A percentile compares a stretch with the other conserved stretches of the same genome.
phyloP scores from a whole-genome alignment of 768 basidiomycete species.

The Pleurotus platypus region DNA sequence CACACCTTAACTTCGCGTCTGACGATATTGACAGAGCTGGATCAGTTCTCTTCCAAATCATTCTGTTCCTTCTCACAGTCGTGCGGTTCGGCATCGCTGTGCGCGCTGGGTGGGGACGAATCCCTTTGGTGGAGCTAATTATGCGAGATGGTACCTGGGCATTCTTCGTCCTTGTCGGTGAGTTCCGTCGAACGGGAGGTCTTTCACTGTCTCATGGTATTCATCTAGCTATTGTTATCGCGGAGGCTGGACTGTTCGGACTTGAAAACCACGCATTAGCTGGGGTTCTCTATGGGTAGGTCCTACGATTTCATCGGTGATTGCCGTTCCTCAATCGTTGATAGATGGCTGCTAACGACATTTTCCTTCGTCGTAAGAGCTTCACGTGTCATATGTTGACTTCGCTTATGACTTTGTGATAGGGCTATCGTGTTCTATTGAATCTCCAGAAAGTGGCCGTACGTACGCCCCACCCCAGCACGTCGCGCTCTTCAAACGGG shows the following conservation, averaged over 20 bases:
- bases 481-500: conserved; percentile 13
- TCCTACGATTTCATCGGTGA: background rate
- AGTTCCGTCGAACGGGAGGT: background rate
- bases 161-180: conserved; percentile 31
- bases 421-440: conserved; percentile 35
- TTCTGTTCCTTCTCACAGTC: background rate
- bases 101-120: conserved; percentile 27
- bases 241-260: conserved; percentile 21
- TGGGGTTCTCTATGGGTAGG: conserved; percentile 29
- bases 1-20: background rate
- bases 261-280: conserved; percentile 21
- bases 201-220: background rate
- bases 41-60: conserved; percentile 2
- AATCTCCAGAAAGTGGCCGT: conserved; percentile 17
- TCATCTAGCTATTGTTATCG: conserved; percentile 11
- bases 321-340: background rate
- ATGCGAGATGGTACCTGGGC: conserved; percentile 33
- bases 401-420: background rate
- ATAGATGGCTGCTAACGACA: conserved; percentile 30
- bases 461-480: conserved; percentile 17
- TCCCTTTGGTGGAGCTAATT: conserved; percentile 30
- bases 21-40: conserved; percentile 1
- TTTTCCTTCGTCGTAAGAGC: conserved; percentile 29
- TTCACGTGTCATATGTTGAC: background rate
- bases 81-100: conserved; percentile 11